Evolutionary conservation across 768 basidiomycete genomes (phyloP), one percentile per base, ranked within the genome.

Genomic region (Phallus indusiatus): DNA sequence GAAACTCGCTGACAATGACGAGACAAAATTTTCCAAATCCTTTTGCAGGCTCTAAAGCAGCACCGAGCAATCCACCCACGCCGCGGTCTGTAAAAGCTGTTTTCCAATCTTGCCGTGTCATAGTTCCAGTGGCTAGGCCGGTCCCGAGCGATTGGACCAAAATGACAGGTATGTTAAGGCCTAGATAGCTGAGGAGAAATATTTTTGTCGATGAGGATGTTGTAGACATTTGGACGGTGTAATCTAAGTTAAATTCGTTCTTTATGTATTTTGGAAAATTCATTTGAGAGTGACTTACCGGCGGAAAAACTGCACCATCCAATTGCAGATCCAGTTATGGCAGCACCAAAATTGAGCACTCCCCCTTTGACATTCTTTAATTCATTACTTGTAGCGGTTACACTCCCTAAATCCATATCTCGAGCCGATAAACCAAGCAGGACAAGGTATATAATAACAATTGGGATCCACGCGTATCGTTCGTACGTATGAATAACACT

Each of bases 121-220:
- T 69, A 28, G 28, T 28, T 28, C 28, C 42, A 33, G 72, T 73
- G 33, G 70, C 70, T 72, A 77, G 75, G 53, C 76, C 62, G 20
- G 76, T 78, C 42, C 79, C 79, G 54, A 81, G 73, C 64, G 73
- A 74, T 68, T 78, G 71, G 59, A 80, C 62, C 52, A 76, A 67
- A 60, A 78, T 67, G 47, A 63, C 59, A 47, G 63, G 63, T 18
- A 64, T 61, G 56, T 66, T 67, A 21, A 73, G 62, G 36, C 72
- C 73, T 37, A 67, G 57, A 55, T 73, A 78, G 10, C 76, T 78
- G 67, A 68, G 71, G 16, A 59, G 22, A 64, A 77, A 77, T 22
- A 76, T 69, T 63, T 72, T 73, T 65, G 66, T 67, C 21, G 64
- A 60, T 20, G 72, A 66, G 9, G 71, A 70, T 24, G 66, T 61